These are phyloP conservation scores for Dissoconium aciculare DNA, from an alignment of 2,329 filamentous ascomycete species.

Conservation along the genomic window DNA sequence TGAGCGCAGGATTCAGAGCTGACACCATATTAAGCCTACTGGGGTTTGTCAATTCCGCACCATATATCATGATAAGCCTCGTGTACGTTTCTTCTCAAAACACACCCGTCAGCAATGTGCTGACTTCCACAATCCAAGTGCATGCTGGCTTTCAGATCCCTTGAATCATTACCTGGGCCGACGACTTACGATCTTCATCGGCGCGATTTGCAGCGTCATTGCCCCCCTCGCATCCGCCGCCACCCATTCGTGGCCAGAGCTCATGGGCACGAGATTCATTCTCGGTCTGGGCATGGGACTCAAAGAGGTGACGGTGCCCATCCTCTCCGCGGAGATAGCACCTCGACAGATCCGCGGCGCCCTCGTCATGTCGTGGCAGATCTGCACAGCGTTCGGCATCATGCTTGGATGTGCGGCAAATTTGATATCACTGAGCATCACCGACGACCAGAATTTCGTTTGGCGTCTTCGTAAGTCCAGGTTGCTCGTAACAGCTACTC, in stretches of 20 bases:
- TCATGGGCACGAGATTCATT: conserved; percentile 53
- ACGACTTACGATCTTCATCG: conserved; percentile 25
- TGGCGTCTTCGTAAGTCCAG: conserved; percentile 42
- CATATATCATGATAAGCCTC: conserved; percentile 1
- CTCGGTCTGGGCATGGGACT: conserved; percentile 42
- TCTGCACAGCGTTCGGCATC: conserved; percentile 46
- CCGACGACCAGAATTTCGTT: conserved; percentile 38
- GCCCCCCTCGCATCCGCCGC: conserved; percentile 48
- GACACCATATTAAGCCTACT: conserved; percentile 30
- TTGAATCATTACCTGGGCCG: conserved; percentile 20
- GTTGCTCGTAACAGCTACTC: conserved; percentile 7
- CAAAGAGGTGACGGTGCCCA: conserved; percentile 30
- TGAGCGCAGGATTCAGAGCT: too few relatives aligned
- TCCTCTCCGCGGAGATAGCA: conserved; percentile 30
- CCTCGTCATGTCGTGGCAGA: conserved; percentile 23
- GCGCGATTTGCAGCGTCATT: conserved; percentile 37
- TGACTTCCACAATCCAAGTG: background rate
- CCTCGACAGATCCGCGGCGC: conserved; percentile 32
- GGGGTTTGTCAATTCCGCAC: conserved; percentile 7
- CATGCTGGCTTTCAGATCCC: conserved; percentile 39
- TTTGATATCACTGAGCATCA: conserved; percentile 39
- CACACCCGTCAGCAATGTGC: background rate
- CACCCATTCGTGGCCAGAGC: conserved; percentile 55
- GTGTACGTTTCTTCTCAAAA: background rate
- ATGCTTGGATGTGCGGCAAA: conserved; percentile 49